These are phyloP conservation scores for Willaertia magna DNA, from an alignment of 208 protist genomes.

Conservation along the genomic window DNA sequence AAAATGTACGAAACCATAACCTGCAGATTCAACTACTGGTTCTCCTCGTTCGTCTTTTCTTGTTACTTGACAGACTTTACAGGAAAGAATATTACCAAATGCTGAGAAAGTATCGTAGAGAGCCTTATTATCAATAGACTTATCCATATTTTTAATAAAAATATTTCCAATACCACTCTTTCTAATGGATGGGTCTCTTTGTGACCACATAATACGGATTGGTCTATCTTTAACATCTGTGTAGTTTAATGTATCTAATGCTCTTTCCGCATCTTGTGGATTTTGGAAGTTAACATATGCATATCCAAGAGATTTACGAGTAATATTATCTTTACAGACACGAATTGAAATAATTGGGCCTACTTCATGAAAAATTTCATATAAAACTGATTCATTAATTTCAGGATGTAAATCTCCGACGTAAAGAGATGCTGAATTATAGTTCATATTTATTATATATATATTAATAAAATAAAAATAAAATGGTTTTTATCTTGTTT, in stretches of 20 bases:
- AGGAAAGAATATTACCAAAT: slow-evolving; percentile 95
- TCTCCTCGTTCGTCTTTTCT: slow-evolving; percentile 60
- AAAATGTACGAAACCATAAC: slow-evolving; percentile 98
- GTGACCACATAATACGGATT: slow-evolving; percentile 97
- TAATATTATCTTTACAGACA: slow-evolving; percentile 93
- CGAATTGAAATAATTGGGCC: slow-evolving; percentile 93
- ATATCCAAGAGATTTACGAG: slow-evolving; percentile 91
- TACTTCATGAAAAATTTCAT: slow-evolving; percentile 91
- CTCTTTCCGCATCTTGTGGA: slow-evolving; percentile 81
- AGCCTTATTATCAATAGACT: slow-evolving; percentile 84
- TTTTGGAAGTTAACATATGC: slow-evolving; percentile 98
- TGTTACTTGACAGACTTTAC: slow-evolving; percentile 63
- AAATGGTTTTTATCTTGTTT: no score
- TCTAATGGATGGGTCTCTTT: slow-evolving; percentile 88
- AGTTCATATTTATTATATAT: slow-evolving; percentile 9
- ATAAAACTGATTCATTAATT: slow-evolving; percentile 77
- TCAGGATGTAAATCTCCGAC: slow-evolving; percentile 92
- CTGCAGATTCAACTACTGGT: slow-evolving; percentile 41
- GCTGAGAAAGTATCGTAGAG: slow-evolving; percentile 90
- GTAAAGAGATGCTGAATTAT: slow-evolving; percentile 74
- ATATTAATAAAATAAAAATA: no score
- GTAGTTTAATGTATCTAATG: slow-evolving; percentile 95
- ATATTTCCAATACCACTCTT: slow-evolving; percentile 91
- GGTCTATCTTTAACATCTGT: slow-evolving; percentile 76
- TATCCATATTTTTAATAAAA: slow-evolving; percentile 96